Conservation (phyloP, 2,329 filamentous ascomycete genomes). For the Diplodia scrobiculata region DNA sequence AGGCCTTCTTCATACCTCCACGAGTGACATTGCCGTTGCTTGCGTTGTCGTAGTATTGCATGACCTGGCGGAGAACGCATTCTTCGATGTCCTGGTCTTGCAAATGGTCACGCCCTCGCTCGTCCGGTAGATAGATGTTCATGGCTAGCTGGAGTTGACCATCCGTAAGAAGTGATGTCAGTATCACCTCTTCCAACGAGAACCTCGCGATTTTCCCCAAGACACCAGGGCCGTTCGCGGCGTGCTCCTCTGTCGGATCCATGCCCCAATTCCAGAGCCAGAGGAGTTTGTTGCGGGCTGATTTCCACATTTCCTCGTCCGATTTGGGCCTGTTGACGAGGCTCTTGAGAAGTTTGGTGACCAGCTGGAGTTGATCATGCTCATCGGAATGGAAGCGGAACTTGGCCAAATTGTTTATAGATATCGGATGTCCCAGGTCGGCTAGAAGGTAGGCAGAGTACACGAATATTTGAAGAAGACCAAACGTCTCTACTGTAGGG, state of each 20-base stretch:
- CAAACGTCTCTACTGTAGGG: constrained; percentile 58
- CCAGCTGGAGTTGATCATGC: constrained; percentile 64
- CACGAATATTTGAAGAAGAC: constrained; percentile 64
- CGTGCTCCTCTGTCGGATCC: constrained; percentile 46
- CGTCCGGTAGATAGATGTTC: constrained; percentile 61
- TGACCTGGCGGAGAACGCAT: constrained; percentile 62
- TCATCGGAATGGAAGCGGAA: constrained; percentile 65
- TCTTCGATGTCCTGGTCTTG: constrained; percentile 57
- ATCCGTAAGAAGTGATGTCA: constrained; percentile 60
- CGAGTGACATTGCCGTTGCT: constrained; percentile 77
- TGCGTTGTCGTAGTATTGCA: constrained; percentile 76
- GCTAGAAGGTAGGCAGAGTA: constrained; percentile 52
- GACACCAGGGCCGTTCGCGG: constrained; percentile 51
- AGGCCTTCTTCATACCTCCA: constrained; percentile 75
- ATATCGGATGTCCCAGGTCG: constrained; percentile 47
- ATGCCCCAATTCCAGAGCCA: constrained; percentile 76
- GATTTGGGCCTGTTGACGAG: constrained; percentile 59
- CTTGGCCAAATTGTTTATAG: constrained; percentile 54
- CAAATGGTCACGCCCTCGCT: constrained; percentile 55
- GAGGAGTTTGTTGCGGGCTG: constrained; percentile 64
- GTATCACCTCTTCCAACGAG: constrained; percentile 68
- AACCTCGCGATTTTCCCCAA: constrained; percentile 61
- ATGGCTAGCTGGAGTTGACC: constrained; percentile 58
- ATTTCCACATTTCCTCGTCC: constrained; percentile 62
- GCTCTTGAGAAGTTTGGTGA: constrained; percentile 61